Conservation (phyloP, 2,329 filamentous ascomycete species). For the Amesomyces nigricolor region DNA sequence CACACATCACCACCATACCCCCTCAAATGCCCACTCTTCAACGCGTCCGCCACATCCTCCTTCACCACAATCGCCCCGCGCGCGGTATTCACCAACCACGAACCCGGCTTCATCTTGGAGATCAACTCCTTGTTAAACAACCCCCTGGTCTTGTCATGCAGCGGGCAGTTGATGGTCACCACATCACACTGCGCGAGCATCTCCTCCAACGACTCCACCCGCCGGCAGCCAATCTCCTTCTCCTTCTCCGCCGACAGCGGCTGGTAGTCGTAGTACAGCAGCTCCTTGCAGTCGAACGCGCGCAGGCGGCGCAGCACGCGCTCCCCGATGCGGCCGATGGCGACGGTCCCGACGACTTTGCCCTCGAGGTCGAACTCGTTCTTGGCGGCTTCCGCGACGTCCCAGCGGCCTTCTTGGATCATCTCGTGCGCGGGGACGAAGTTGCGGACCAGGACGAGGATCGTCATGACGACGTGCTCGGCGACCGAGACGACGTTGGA, state of each 20-base stretch:
- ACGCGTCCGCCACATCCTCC: slow-evolving; percentile 92
- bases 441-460: slow-evolving; percentile 92
- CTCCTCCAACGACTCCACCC: slow-evolving; percentile 86
- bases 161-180: slow-evolving; percentile 98
- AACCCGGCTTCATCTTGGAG: slow-evolving; percentile 97
- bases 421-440: slow-evolving; percentile 96
- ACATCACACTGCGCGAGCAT: slow-evolving; percentile 91
- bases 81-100: slow-evolving; percentile 97
- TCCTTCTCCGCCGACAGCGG: slow-evolving; percentile 78
- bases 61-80: slow-evolving; percentile 99
- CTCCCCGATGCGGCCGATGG: slow-evolving; percentile 95
- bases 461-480: slow-evolving; percentile 99
- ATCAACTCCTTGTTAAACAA: slow-evolving; percentile 99
- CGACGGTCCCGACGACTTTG: slow-evolving; percentile 97
- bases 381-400: slow-evolving; percentile 94
- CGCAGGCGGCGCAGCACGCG: slow-evolving; percentile 93
- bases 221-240: slow-evolving; percentile 90
- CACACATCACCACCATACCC: slow-evolving; percentile 88
- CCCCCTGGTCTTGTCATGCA: slow-evolving; percentile 95
- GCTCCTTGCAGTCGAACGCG: slow-evolving; percentile 98
- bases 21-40: slow-evolving; percentile 85
- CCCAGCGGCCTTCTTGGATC: slow-evolving; percentile 83
- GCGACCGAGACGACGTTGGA: slow-evolving; percentile 98
- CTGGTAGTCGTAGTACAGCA: slow-evolving; percentile 99
- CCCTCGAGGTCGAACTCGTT: slow-evolving; percentile 96